These are phyloP conservation scores for Neurospora sp. DNA, from an alignment of 495 filamentous ascomycete species.

Conservation along the genomic window DNA sequence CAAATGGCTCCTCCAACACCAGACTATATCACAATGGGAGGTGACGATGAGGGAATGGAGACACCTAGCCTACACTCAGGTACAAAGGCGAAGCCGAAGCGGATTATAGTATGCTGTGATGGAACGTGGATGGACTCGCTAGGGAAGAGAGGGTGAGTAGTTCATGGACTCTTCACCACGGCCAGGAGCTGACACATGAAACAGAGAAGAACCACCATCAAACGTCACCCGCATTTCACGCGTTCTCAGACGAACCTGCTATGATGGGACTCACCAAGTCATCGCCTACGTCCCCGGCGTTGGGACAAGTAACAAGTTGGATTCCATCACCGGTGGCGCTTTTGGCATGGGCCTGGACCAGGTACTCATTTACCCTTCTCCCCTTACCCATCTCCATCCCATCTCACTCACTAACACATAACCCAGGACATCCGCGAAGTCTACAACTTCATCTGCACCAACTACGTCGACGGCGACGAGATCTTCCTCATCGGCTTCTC, in stretches of 20 bases:
- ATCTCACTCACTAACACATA: neutral
- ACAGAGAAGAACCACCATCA: conserved; percentile 24
- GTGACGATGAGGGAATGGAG: neutral
- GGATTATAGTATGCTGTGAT: conserved; percentile 25
- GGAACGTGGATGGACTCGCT: conserved; percentile 31
- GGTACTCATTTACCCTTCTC: neutral
- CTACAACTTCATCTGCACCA: conserved; percentile 55
- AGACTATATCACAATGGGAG: neutral
- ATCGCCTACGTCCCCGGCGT: conserved; percentile 38
- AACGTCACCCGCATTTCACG: conserved; percentile 37
- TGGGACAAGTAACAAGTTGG: conserved; percentile 29
- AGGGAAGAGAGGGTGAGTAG: conserved; percentile 9
- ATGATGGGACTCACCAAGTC: conserved; percentile 26
- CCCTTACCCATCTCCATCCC: neutral
- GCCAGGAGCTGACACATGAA: conserved; percentile 6
- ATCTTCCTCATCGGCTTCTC: conserved; percentile 62
- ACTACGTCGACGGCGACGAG: conserved; percentile 52
- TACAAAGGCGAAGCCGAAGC: conserved; percentile 6
- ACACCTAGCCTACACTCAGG: neutral
- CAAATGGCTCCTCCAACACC: neutral
- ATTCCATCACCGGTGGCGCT: conserved; percentile 38
- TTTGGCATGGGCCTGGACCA: conserved; percentile 33
- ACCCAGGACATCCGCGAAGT: conserved; percentile 46
- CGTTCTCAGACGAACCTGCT: conserved; percentile 20
- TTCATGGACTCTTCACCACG: neutral